These are phyloP conservation scores for Discostella stelligeroides DNA, from an alignment of 108 stramenopile species.

Conservation along the genomic window DNA sequence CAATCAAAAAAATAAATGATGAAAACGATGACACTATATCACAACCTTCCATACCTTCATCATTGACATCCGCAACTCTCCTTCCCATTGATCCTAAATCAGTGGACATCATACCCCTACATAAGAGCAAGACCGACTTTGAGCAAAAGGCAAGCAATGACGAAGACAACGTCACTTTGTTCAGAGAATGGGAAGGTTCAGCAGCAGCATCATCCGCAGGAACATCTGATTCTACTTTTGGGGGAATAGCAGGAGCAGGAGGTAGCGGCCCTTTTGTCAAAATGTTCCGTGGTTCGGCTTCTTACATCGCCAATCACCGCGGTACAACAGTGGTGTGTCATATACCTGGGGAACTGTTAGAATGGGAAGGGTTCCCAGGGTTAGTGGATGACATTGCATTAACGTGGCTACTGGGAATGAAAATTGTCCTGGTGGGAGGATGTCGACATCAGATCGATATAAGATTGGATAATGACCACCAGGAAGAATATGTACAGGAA, in stretches of 20 bases:
- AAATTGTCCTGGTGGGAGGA: conserved; percentile 83
- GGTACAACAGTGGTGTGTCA: conserved; percentile 89
- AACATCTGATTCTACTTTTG: neutral
- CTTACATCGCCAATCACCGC: conserved; percentile 94
- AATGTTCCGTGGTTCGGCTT: conserved; percentile 93
- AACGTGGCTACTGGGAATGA: conserved; percentile 91
- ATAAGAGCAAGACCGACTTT: conserved; percentile 22
- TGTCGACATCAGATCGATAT: conserved; percentile 81
- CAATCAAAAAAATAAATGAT: neutral
- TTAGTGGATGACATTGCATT: conserved; percentile 93
- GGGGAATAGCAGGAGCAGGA: conserved; percentile 7
- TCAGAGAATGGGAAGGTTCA: neutral
- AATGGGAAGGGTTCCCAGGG: conserved; percentile 69
- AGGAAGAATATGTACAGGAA: conserved; percentile 21
- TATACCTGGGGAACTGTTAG: conserved; percentile 84
- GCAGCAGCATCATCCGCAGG: neutral
- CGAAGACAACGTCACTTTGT: conserved; percentile 1
- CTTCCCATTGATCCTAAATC: conserved; percentile 48
- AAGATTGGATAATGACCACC: conserved; percentile 47
- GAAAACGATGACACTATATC: neutral
- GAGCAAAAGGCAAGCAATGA: conserved; percentile 2
- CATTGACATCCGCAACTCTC: conserved; percentile 14
- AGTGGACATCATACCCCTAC: conserved; percentile 44
- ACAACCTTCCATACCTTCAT: neutral
- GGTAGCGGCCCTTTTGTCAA: conserved; percentile 65